These are phyloP conservation scores for Phytopythium aichiense DNA, from an alignment of 352 stramenopile species.

Conservation along the genomic window DNA sequence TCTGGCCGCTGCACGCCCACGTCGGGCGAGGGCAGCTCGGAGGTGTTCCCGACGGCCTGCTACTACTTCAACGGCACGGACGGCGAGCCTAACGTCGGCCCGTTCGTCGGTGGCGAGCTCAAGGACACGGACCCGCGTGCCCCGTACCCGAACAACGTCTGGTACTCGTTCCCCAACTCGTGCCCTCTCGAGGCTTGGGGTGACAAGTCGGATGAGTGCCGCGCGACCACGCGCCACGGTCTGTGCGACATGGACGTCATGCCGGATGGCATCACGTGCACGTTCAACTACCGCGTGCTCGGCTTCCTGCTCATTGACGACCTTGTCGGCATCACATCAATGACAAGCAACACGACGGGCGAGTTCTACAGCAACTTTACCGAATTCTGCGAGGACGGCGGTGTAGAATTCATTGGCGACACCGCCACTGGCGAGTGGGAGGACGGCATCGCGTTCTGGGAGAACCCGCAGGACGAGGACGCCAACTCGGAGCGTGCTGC, in stretches of 20 bases:
- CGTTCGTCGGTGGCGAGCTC: conserved; percentile 51
- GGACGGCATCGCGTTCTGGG: conserved; percentile 61
- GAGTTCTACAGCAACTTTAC: conserved; percentile 53
- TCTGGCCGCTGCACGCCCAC: conserved; percentile 52
- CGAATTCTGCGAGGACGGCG: conserved; percentile 57
- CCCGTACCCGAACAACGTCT: conserved; percentile 68
- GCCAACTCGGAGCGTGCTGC: conserved; percentile 42
- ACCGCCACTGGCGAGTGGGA: conserved; percentile 38
- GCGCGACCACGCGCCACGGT: conserved; percentile 33
- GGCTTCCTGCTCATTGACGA: conserved; percentile 70
- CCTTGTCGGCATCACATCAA: conserved; percentile 68
- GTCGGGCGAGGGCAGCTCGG: conserved; percentile 17
- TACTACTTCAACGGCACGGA: conserved; percentile 75
- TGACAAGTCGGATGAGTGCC: conserved; percentile 43
- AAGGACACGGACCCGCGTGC: conserved; percentile 48
- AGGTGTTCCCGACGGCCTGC: conserved; percentile 47
- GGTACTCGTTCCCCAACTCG: conserved; percentile 81
- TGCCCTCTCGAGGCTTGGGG: conserved; percentile 52
- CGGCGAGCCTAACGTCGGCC: conserved; percentile 53
- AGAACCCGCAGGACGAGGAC: conserved; percentile 54
- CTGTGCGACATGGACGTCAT: conserved; percentile 51
- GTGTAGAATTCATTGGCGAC: conserved; percentile 50
- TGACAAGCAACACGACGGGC: conserved; percentile 45
- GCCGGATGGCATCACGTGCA: conserved; percentile 56
- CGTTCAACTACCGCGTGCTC: conserved; percentile 61